Evolutionary conservation across 2,329 filamentous ascomycete species (phyloP).

Genomic region (Mycogone perniciosa): DNA sequence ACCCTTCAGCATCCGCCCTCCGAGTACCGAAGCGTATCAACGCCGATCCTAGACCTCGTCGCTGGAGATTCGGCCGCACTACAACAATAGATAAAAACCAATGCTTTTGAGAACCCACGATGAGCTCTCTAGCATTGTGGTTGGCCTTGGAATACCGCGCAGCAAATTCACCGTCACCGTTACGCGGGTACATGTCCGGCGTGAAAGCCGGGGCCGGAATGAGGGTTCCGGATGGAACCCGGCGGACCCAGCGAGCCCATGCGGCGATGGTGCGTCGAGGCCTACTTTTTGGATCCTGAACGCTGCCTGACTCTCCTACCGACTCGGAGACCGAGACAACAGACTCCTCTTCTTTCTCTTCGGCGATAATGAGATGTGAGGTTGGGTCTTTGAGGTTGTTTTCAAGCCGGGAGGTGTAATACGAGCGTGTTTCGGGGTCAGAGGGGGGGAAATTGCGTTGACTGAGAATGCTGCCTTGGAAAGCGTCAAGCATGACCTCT

Average conservation of each 20-base stretch:
- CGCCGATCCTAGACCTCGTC: conserved; percentile 27
- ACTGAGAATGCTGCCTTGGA: conserved; percentile 25
- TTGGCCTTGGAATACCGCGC: conserved; percentile 35
- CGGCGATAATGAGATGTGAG: conserved; percentile 26
- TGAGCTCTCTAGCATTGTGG: conserved; percentile 15
- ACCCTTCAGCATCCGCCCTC: conserved; percentile 23
- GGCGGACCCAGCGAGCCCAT: conserved; percentile 31
- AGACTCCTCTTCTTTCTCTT: conserved; percentile 10
- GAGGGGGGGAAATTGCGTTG: conserved; percentile 23
- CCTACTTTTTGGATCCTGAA: neutral
- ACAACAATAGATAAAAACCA: conserved; percentile 31
- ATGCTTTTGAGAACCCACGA: conserved; percentile 21
- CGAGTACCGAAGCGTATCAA: conserved; percentile 29
- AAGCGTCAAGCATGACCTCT: conserved; percentile 25
- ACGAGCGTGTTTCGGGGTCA: conserved; percentile 18
- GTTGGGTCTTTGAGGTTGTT: conserved; percentile 23
- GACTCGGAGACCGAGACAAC: too few relatives aligned
- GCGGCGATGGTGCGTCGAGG: conserved; percentile 20
- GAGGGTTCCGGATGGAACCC: conserved; percentile 11
- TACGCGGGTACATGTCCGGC: conserved; percentile 18
- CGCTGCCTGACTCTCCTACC: too few relatives aligned
- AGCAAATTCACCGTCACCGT: conserved; percentile 27
- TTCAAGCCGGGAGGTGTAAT: conserved; percentile 18
- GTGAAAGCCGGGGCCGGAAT: conserved; percentile 17
- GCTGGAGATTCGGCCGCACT: conserved; percentile 26